phyloP scores from a whole-genome alignment of 2,329 filamentous ascomycete genomes.

The Talaromyces sp. region DNA sequence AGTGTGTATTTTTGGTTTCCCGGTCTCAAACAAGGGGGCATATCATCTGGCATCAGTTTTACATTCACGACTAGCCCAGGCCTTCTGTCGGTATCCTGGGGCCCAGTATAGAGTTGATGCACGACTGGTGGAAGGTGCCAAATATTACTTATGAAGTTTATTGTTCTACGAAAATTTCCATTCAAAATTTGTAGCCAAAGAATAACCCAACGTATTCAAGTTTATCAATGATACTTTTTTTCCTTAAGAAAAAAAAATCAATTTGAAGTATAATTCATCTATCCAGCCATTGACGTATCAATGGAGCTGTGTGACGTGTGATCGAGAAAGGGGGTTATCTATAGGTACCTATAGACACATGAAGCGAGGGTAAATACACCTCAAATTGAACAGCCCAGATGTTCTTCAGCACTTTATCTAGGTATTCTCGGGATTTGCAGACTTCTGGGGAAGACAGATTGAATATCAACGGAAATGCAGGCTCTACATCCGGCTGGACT shows the following conservation, averaged over 20 bases:
- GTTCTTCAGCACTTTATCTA: not conserved
- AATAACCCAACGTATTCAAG: too few species aligned
- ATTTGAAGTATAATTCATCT: too few species aligned
- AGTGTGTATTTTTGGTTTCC: slow-evolving; percentile 7
- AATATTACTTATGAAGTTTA: too few species aligned
- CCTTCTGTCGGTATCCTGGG: not conserved
- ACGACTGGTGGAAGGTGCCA: not conserved
- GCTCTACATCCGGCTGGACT: slow-evolving; percentile 23
- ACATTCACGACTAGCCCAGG: not conserved
- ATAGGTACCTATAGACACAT: not conserved
- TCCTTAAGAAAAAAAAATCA: too few species aligned
- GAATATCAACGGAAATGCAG: slow-evolving; percentile 25
- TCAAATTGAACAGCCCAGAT: not conserved
- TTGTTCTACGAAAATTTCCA: too few species aligned
- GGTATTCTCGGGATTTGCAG: not conserved
- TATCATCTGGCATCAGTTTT: not conserved
- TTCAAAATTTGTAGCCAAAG: too few species aligned
- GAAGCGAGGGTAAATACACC: not conserved
- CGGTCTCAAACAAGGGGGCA: slow-evolving; percentile 23
- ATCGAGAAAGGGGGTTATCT: not conserved
- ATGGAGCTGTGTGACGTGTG: slow-evolving; percentile 4
- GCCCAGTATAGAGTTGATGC: not conserved
- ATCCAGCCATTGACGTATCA: not conserved
- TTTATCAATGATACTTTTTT: too few species aligned
- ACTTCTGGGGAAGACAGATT: slow-evolving; percentile 6